A percentile compares a stretch with the other conserved stretches of the same genome.
phyloP scores from a whole-genome alignment of 495 filamentous ascomycete species.

The Clavariopsis aquatica region DNA sequence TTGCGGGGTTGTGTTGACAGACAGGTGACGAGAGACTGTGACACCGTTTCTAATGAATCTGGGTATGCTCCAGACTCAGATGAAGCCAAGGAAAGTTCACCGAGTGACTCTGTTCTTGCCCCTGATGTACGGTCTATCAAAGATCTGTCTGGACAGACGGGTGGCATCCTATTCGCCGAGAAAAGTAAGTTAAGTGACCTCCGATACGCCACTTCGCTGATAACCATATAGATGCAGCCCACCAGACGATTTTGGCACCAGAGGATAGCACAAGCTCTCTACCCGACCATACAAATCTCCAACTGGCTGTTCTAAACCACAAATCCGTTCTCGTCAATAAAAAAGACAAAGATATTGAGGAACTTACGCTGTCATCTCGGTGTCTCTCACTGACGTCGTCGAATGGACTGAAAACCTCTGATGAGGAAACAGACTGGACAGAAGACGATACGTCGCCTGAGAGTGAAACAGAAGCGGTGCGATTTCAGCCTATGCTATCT shows the following conservation, averaged over 20 bases:
- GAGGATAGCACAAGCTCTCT: not conserved
- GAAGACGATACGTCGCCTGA: constrained; percentile 20
- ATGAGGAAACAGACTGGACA: constrained; percentile 31
- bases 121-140: no score
- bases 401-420: constrained; percentile 18
- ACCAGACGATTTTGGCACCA: not conserved
- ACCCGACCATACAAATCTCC: not conserved
- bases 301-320: not conserved
- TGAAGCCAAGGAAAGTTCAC: not conserved
- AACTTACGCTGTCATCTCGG: constrained; percentile 19
- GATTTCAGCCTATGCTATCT: constrained; percentile 15
- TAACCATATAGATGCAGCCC: no score
- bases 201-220: no score
- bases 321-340: not conserved
- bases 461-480: constrained; percentile 11
- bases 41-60: no score
- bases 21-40: constrained; percentile 1
- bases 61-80: not conserved
- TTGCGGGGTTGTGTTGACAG: constrained; percentile 26
- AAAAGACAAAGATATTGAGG: constrained; percentile 13
- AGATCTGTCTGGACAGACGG: no score
- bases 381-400: constrained; percentile 27
- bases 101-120: not conserved
- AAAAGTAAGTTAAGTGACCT: not conserved
- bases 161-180: no score